A percentile compares a stretch with the other conserved stretches of the same genome.
phyloP scores from a whole-genome alignment of 2,329 filamentous ascomycete species.

The Xylaria multiplex region DNA sequence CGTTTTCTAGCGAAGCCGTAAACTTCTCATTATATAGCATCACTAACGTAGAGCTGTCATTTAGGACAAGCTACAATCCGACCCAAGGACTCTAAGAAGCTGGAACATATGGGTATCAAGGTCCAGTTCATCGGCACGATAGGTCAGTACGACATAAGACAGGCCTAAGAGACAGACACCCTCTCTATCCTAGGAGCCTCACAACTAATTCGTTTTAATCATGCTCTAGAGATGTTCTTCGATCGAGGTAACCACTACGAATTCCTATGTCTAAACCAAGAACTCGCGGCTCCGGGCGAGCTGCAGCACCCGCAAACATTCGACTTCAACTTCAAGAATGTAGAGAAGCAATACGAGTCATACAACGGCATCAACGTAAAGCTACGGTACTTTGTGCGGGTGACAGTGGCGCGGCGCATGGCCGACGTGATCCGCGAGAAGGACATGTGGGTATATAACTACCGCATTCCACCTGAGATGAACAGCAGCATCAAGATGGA shows the following conservation, averaged over 20 bases:
- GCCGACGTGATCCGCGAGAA: conserved; percentile 98
- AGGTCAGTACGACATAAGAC: conserved; percentile 64
- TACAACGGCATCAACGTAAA: conserved; percentile 99
- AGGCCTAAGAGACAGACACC: not conserved
- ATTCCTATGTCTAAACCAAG: conserved; percentile 95
- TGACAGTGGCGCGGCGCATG: conserved; percentile 96
- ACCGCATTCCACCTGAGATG: conserved; percentile 96
- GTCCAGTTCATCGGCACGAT: conserved; percentile 99
- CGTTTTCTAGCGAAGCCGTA: not conserved
- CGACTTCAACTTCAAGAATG: conserved; percentile 99
- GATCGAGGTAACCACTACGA: conserved; percentile 99
- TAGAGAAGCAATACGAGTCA: conserved; percentile 99
- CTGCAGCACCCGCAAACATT: conserved; percentile 98
- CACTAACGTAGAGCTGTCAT: conserved; percentile 7
- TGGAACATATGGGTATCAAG: conserved; percentile 99
- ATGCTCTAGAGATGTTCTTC: conserved; percentile 91
- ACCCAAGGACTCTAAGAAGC: conserved; percentile 96
- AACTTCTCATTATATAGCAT: not conserved
- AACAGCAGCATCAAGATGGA: conserved; percentile 99
- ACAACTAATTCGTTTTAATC: conserved; percentile 16
- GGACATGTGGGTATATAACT: conserved; percentile 99
- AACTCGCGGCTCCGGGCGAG: conserved; percentile 95
- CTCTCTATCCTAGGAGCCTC: not conserved
- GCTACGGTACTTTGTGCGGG: conserved; percentile 96
- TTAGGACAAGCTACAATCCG: conserved; percentile 92